phyloP scores from a whole-genome alignment of 306 rosid species.

The Argentina anserina region DNA sequence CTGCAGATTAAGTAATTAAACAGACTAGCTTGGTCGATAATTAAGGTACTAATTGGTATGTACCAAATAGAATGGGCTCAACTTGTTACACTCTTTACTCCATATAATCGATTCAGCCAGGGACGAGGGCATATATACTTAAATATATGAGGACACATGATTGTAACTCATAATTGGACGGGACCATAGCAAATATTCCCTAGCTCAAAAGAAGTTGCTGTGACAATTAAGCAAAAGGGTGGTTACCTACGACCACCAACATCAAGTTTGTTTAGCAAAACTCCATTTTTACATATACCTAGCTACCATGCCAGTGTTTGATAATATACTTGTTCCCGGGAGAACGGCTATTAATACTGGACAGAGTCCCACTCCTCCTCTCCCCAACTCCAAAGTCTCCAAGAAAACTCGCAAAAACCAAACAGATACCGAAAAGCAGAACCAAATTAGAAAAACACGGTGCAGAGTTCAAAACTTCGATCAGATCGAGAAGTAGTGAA shows the following conservation, averaged over 20 bases:
- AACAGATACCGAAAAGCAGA: constrained; percentile 24
- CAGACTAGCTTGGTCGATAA: not conserved
- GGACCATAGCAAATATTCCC: constrained; percentile 8
- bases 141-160: not conserved
- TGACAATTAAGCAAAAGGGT: not conserved
- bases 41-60: not conserved
- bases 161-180: not conserved
- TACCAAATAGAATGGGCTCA: not conserved
- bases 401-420: constrained; percentile 4
- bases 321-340: constrained; percentile 39
- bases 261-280: not conserved
- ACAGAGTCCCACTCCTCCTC: constrained; percentile 43
- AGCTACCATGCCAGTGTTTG: constrained; percentile 5
- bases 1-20: not conserved
- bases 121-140: not conserved
- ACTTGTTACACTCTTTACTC: not conserved
- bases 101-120: not conserved
- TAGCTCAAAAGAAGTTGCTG: not conserved
- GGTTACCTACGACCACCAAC: not conserved
- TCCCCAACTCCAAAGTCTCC: constrained; percentile 23
- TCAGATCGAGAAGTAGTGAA: constrained; percentile 21
- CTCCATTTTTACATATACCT: not conserved
- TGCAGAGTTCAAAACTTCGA: constrained; percentile 43
- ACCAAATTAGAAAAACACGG: constrained; percentile 23
- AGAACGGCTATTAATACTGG: constrained; percentile 59